Evolutionary conservation across 2,329 filamentous ascomycete species (phyloP).

Genomic region (Aspergillus hortae): DNA sequence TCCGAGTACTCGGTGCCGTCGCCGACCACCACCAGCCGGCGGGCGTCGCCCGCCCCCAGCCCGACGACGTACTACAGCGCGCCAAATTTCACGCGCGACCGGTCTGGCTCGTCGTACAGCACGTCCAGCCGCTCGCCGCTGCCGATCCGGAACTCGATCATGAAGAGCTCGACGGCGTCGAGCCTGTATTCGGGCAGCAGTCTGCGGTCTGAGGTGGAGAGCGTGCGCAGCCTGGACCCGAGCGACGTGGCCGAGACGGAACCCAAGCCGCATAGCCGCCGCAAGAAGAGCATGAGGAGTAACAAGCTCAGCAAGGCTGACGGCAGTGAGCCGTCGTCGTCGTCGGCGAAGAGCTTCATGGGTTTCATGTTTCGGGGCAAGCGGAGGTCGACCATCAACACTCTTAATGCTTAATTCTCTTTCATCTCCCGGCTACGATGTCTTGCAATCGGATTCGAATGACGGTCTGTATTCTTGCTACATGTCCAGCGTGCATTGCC

Average conservation of each 20-base stretch:
- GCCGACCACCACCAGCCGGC: slow-evolving; percentile 10
- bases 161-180: slow-evolving; percentile 23
- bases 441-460: background rate
- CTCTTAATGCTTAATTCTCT: slow-evolving; percentile 16
- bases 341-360: slow-evolving; percentile 18
- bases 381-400: slow-evolving; percentile 18
- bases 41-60: slow-evolving; percentile 17
- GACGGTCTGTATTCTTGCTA: too few species aligned
- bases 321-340: slow-evolving; percentile 5
- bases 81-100: slow-evolving; percentile 17
- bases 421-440: background rate
- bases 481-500: too few species aligned
- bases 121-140: slow-evolving; percentile 22
- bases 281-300: slow-evolving; percentile 19
- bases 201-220: slow-evolving; percentile 26
- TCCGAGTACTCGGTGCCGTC: slow-evolving; percentile 14
- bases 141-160: slow-evolving; percentile 22
- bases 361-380: slow-evolving; percentile 19
- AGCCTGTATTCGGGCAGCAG: slow-evolving; percentile 28
- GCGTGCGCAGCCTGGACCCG: slow-evolving; percentile 8
- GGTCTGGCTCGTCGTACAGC: slow-evolving; percentile 22
- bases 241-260: slow-evolving; percentile 8
- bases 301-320: slow-evolving; percentile 10
- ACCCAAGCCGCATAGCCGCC: slow-evolving; percentile 6
- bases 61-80: slow-evolving; percentile 19